Evolutionary conservation across 2,329 filamentous ascomycete species (phyloP).

Genomic region (Madurella fahalii): DNA sequence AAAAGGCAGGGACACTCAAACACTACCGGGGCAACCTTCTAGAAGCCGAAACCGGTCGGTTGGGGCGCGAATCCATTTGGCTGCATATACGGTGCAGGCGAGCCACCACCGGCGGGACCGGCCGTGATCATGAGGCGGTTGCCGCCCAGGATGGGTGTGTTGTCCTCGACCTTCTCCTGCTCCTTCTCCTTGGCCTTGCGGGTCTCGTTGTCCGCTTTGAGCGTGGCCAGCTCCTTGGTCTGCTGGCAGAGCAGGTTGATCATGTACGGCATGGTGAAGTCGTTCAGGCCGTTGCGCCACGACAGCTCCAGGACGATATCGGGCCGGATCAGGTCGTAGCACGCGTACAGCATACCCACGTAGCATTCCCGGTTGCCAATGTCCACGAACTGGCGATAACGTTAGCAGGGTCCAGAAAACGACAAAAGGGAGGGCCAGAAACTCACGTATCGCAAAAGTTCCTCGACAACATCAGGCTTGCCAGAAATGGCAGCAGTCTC

Average conservation of each 20-base stretch:
- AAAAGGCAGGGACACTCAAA: conserved; percentile 19
- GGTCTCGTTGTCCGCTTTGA: conserved; percentile 93
- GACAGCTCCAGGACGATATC: conserved; percentile 93
- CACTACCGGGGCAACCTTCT: conserved; percentile 33
- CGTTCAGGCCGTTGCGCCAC: conserved; percentile 89
- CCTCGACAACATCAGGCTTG: conserved; percentile 90
- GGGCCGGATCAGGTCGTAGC: conserved; percentile 92
- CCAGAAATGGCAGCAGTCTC: conserved; percentile 91
- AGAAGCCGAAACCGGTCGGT: conserved; percentile 71
- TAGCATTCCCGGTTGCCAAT: conserved; percentile 99
- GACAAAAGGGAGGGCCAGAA: conserved; percentile 6
- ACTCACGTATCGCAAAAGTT: conserved; percentile 94
- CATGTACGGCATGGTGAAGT: conserved; percentile 99
- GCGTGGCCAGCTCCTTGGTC: conserved; percentile 72
- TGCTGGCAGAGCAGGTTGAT: conserved; percentile 96
- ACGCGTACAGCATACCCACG: conserved; percentile 98
- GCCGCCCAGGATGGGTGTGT: conserved; percentile 85
- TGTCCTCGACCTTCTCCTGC: conserved; percentile 78
- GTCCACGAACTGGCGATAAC: conserved; percentile 75
- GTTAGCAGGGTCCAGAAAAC: conserved; percentile 31
- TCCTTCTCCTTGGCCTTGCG: conserved; percentile 38
- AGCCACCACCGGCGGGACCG: conserved; percentile 61
- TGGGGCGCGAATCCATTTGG: conserved; percentile 88
- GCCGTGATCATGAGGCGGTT: conserved; percentile 94
- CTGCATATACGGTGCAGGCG: conserved; percentile 69